These are phyloP conservation scores for Paramecium sexaurelia DNA, from an alignment of 73 alveolate species.

Conservation along the genomic window DNA sequence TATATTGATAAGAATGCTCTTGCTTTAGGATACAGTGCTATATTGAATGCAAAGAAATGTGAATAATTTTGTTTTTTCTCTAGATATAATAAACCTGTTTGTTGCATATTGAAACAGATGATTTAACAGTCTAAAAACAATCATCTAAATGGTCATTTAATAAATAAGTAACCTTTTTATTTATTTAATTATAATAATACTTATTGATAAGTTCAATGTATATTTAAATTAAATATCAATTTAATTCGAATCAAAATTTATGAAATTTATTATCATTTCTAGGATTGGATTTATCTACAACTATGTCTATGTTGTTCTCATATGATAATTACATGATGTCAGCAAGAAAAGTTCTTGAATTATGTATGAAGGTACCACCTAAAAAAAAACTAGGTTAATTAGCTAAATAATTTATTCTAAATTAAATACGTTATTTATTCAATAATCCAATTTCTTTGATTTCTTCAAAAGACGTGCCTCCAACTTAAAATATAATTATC, in stretches of 20 bases:
- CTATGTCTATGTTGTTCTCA: constrained; percentile 8
- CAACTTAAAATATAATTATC: constrained; percentile 86
- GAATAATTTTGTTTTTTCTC: constrained; percentile 21
- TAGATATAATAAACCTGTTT: constrained; percentile 7
- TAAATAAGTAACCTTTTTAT: constrained; percentile 29
- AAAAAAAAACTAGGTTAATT: constrained; percentile 69
- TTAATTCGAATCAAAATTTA: background rate
- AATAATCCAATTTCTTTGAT: constrained; percentile 78
- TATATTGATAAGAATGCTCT: background rate
- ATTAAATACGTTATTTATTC: constrained; percentile 46
- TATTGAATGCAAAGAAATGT: constrained; percentile 23
- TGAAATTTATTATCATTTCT: constrained; percentile 14
- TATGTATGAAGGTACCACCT: constrained; percentile 91
- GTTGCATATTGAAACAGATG: constrained; percentile 6
- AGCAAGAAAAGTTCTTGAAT: constrained; percentile 78
- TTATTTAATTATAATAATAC: constrained; percentile 37
- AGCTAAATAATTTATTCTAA: background rate
- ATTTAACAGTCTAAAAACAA: constrained; percentile 11
- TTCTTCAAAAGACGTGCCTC: constrained; percentile 96
- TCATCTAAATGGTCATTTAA: background rate
- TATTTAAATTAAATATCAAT: background rate
- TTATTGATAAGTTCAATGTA: background rate
- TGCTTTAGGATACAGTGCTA: constrained; percentile 2
- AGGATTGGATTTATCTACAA: constrained; percentile 44
- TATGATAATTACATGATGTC: constrained; percentile 69